A percentile compares a stretch with the other conserved stretches of the same genome.
Evolutionary conservation across 78 protist species (phyloP).

Genomic region (Dictyostelium firmibasis): DNA sequence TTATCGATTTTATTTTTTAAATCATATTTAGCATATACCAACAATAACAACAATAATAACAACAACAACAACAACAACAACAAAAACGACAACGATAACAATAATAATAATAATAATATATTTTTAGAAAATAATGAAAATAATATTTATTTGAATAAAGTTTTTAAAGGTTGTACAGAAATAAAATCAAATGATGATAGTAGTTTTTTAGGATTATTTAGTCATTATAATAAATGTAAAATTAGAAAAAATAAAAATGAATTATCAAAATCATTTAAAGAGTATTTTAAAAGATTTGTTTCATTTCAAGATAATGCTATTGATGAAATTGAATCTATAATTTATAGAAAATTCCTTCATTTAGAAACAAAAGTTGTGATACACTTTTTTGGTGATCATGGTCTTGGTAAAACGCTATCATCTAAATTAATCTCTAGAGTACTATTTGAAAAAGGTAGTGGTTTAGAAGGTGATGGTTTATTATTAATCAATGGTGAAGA

Average conservation of each 20-base stretch:
- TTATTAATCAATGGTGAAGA: conserved; percentile 20
- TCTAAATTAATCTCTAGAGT: conserved; percentile 9
- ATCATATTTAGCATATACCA: neutral
- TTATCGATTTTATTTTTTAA: neutral
- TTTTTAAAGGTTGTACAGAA: neutral
- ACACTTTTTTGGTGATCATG: conserved; percentile 34
- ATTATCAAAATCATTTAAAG: neutral
- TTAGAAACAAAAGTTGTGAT: neutral
- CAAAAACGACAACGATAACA: too few relatives aligned
- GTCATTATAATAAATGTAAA: neutral
- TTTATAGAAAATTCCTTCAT: neutral
- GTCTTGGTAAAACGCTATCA: conserved; percentile 39
- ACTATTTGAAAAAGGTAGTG: conserved; percentile 2
- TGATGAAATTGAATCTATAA: neutral
- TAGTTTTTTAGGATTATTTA: neutral
- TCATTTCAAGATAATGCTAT: neutral
- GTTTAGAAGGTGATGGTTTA: conserved; percentile 55
- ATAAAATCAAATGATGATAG: neutral
- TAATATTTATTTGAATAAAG: neutral
- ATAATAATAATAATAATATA: too few relatives aligned
- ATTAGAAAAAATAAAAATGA: neutral
- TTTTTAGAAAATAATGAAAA: neutral
- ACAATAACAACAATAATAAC: too few relatives aligned
- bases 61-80: too few relatives aligned
- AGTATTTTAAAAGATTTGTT: neutral